Base-by-base conservation (phyloP, 345 rosid genomes). In the Syzygium oleosum region DNA sequence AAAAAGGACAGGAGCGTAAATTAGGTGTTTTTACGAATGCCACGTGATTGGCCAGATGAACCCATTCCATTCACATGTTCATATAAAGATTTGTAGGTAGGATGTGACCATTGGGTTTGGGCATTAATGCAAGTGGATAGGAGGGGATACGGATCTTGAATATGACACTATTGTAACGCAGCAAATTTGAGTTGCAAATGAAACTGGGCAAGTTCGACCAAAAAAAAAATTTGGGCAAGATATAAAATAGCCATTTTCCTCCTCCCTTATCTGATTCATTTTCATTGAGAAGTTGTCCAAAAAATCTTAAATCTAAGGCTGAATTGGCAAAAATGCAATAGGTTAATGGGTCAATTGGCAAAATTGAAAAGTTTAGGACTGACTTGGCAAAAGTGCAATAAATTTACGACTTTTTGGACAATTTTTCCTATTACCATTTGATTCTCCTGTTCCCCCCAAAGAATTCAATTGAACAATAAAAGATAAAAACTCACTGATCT, bases 1-100 rank as follows among this genome's bases (percentile, higher is more conserved):
- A 1, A 0, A n/a, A 29, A 63, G 0, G 16, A 63, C 8, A 0
- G 2, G 16, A 63, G 2, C 1, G 11, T 29, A 63, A 29, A 15
- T 63, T 29, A 1, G 41, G 31, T 29, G 4, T 17, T 34, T 31
- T 16, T 68, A 68, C 9, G 43, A 31, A 16, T 68, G 79, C 2
- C 23, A 31, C 2, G 1, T 34, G 80, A 5, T 9, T 73, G 80
- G 80, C 46, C 9, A 9, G 49, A 73, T 34, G 4, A 7, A 34
- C 1, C 5, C 49, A 17, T 73, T 9, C 5, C 25, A 10, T 1
- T 11, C 11, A 1, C 46, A 34, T 73, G 11, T 55, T 21, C 10
- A 4, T 55, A 53, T 53, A 53, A 2, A 34, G 2, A 19, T 11
- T 34, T 41, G 9, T 19, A 34, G 46, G 80, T 11, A 68, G 2